Conservation (phyloP, 495 filamentous ascomycete genomes). For the Opeltia flavorubescens region DNA sequence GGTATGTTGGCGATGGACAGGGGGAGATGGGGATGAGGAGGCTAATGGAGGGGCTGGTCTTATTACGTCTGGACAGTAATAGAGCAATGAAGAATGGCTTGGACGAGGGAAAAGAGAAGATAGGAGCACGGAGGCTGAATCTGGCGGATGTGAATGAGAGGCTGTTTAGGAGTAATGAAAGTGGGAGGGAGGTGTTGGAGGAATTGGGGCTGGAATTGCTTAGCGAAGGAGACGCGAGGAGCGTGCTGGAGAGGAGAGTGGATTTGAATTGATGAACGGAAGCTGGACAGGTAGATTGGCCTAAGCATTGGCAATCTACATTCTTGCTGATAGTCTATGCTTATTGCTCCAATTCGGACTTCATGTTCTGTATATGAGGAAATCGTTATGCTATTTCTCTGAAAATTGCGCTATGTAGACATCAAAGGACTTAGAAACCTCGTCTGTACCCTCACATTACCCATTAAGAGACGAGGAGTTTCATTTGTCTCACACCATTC, state of each 20-base stretch:
- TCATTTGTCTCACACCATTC: too few relatives aligned
- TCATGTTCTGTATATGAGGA: too few relatives aligned
- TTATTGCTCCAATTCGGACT: too few relatives aligned
- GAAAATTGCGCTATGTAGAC: too few relatives aligned
- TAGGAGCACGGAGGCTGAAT: conserved; percentile 10
- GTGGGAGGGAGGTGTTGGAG: conserved; percentile 60
- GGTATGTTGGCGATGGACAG: conserved; percentile 30
- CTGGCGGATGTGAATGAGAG: conserved; percentile 62
- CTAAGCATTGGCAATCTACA: not conserved
- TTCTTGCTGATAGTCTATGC: too few relatives aligned
- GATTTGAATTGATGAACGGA: conserved; percentile 43
- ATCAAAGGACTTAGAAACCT: too few relatives aligned
- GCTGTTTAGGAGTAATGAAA: conserved; percentile 66
- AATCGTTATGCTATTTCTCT: too few relatives aligned
- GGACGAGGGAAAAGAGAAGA: conserved; percentile 17
- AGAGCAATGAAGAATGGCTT: too few relatives aligned
- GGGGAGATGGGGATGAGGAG: conserved; percentile 42
- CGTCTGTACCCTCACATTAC: too few relatives aligned
- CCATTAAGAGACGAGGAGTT: too few relatives aligned
- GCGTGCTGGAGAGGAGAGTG: conserved; percentile 62
- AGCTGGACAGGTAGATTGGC: not conserved
- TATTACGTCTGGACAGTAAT: conserved; percentile 51
- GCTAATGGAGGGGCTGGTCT: conserved; percentile 48
- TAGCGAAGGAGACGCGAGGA: conserved; percentile 40
- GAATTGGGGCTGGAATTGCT: conserved; percentile 50